Base-by-base conservation (phyloP, 1,139 yeast species). In the Taphrina populina region DNA sequence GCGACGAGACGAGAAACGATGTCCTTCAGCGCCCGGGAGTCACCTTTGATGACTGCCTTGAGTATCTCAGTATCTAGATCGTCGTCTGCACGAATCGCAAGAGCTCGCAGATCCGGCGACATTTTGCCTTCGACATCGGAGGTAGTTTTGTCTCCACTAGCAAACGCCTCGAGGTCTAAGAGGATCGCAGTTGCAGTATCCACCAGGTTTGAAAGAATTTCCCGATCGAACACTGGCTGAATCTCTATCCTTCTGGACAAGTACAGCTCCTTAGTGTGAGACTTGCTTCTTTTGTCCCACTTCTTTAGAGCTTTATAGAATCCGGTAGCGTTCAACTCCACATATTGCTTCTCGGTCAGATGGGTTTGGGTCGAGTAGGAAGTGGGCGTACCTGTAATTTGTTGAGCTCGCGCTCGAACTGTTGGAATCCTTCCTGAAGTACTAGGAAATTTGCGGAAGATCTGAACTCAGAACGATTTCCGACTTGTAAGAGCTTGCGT, bases 211-310 rank as follows among this genome's bases (percentile, higher is more conserved):
- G 94, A 85, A 54, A 90, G 84, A 64, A 87, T 94, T 62, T 85
- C 84, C 62, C 95, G 80, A 66, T 94, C 95, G 72, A 92, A 92
- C 11, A 90, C 95, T 0, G 98, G 98, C 68, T 92, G 98, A 1
- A 92, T 95, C 61, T 88, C 88, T 8, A 92, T 96, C 0, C 96
- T 96, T 0, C 96, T 83, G 51, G 88, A 83, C 43, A 92, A 76
- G 67, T 90, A 92, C 54, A 92, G 75, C 68, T 92, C 98, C 67
- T 88, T 88, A 7, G 96, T 90, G 64, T 88, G 95, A 1, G 95
- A 86, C 65, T 90, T 88, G 17, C 96, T 88, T 60, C 97, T 76
- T 70, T 92, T 92, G 70, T 92, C 98, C 98, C 98, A 92, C 72
- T 92, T 92, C 68, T 92, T 92, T 64, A 92, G 79, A 30, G 88